Base-by-base conservation (phyloP, 1,284 basidiomycete species). In the Apiotrichum sp. region DNA sequence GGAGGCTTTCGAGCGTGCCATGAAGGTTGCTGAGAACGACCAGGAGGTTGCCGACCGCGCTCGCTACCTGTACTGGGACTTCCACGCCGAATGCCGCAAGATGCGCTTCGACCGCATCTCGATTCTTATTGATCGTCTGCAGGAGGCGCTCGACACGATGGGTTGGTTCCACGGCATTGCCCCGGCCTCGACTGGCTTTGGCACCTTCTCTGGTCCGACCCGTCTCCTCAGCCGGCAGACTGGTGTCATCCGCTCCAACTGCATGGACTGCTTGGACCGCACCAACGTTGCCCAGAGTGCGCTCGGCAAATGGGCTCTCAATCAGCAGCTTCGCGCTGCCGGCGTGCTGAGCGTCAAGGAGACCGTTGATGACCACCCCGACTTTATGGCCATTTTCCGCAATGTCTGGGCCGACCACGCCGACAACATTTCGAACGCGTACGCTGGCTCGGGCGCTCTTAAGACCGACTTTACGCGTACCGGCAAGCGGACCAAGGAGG, bases 381-480 rank as follows among this genome's bases (percentile, higher is more conserved):
- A 83, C 8, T 83, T 96, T 65, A 86, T 87, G 77, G 81, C 81
- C 64, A 83, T 92, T 60, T 93, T 96, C 79, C 84, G 95, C 70
- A 88, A 93, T 73, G 93, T 98, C 73, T 99, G 96, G 96, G 88
- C 96, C 22, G 90, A 98, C 71, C 95, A 98, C 71, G 96, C 92
- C 16, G 92, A 99, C 75, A 80, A 82, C 50, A 89, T 99, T 61
- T 87, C 92, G 1, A 85, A 83, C 58, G 93, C 93, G 0, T 98
- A 99, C 76, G 88, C 86, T 51, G 96, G 96, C 31, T 95, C 93
- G 29, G 93, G 90, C 13, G 96, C 96, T 1, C 78, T 99, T 65
- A 99, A 98, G 77, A 93, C 92, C 1, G 96, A 98, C 77, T 98
- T 92, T 72, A 98, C 93, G 8, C 81, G 91, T 48, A 98, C 93